phyloP scores from a whole-genome alignment of 345 rosid species.

The Salix viminalis region DNA sequence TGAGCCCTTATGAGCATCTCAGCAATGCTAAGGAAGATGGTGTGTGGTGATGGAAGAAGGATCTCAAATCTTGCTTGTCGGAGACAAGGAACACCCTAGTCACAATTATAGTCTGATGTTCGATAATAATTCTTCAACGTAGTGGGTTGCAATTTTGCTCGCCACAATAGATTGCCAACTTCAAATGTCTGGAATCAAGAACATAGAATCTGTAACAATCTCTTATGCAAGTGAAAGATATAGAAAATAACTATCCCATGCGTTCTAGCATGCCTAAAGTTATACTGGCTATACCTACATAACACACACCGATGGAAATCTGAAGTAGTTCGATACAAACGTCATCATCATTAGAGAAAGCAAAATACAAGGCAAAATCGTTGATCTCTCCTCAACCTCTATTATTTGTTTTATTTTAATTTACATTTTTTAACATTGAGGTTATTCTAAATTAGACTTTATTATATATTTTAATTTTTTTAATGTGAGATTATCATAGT shows the following conservation, averaged over 20 bases:
- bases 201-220: not conserved
- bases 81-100: slow-evolving; percentile 55
- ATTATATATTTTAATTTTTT: too few species aligned
- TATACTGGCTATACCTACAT: not conserved
- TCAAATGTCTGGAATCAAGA: not conserved
- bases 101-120: slow-evolving; percentile 34
- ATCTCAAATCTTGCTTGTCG: slow-evolving; percentile 57
- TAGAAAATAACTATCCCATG: not conserved
- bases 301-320: not conserved
- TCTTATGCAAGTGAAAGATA: not conserved
- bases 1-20: slow-evolving; percentile 59
- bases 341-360: not conserved
- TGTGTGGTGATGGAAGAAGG: slow-evolving; percentile 67
- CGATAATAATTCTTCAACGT: not conserved
- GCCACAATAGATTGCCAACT: slow-evolving; percentile 4
- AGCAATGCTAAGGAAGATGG: slow-evolving; percentile 68
- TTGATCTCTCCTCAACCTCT: too few species aligned
- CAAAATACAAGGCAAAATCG: too few species aligned
- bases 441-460: too few species aligned
- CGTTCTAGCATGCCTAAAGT: not conserved
- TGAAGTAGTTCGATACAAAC: too few species aligned
- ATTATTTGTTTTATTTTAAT: too few species aligned
- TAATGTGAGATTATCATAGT: too few species aligned
- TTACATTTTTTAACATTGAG: too few species aligned
- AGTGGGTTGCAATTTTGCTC: not conserved